These are phyloP conservation scores for Coemansia pectinata DNA, from an alignment of 192 early-diverging fungal genomes.

Conservation along the genomic window DNA sequence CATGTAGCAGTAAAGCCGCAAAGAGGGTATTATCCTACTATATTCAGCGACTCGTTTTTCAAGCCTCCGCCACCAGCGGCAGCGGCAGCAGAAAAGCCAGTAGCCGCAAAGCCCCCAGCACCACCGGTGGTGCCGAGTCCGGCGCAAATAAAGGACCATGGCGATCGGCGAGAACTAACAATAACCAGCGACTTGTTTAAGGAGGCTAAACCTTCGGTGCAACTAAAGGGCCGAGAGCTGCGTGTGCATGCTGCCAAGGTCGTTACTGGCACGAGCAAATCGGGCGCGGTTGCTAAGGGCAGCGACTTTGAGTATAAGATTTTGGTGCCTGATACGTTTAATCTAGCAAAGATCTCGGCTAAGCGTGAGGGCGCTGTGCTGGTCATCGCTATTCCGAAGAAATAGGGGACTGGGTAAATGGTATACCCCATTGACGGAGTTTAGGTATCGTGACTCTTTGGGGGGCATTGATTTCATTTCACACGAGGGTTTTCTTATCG, in stretches of 20 bases:
- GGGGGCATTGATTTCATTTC: not conserved
- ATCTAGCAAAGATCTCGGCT: constrained; percentile 19
- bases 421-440: not conserved
- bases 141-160: constrained; percentile 16
- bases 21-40: constrained; percentile 3
- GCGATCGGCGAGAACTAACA: constrained; percentile 18
- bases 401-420: not conserved
- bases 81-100: not conserved
- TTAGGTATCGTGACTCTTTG: not conserved
- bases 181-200: constrained; percentile 24
- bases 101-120: not conserved
- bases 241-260: constrained; percentile 17
- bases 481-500: not conserved
- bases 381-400: constrained; percentile 24
- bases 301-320: constrained; percentile 34
- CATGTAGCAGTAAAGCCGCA: not conserved
- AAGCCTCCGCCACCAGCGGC: not conserved
- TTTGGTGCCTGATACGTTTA: constrained; percentile 17
- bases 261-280: not conserved
- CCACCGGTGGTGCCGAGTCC: not conserved
- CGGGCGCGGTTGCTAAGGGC: not conserved
- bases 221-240: constrained; percentile 22
- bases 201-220: constrained; percentile 21
- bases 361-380: constrained; percentile 24
- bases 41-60: constrained; percentile 20